These are phyloP conservation scores for Cardamine chenopodiifolia DNA, from an alignment of 345 rosid genomes.

Conservation along the genomic window DNA sequence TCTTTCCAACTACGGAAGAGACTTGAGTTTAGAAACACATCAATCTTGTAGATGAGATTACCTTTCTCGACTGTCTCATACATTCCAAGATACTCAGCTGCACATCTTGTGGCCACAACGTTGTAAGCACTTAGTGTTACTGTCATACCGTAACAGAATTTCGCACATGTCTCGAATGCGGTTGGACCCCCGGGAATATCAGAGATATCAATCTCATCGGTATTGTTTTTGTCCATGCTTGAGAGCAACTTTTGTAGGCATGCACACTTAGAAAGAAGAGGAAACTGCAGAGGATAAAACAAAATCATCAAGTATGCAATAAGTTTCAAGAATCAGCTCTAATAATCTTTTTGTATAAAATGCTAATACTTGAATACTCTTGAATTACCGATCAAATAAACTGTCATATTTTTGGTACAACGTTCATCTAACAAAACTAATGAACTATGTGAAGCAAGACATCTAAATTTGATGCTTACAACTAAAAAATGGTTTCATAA, in stretches of 20 bases:
- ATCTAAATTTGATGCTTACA: neutral
- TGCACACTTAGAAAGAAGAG: slow-evolving; percentile 78
- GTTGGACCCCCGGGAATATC: slow-evolving; percentile 79
- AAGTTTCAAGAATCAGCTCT: slow-evolving; percentile 15
- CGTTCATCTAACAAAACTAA: neutral
- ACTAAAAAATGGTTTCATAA: too few relatives aligned
- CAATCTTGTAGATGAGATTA: slow-evolving; percentile 77
- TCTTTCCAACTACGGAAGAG: slow-evolving; percentile 89
- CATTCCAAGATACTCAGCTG: slow-evolving; percentile 87
- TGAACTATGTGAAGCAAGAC: neutral
- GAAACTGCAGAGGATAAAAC: slow-evolving; percentile 59
- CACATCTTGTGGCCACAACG: slow-evolving; percentile 69
- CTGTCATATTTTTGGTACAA: too few relatives aligned
- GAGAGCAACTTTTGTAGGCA: slow-evolving; percentile 64
- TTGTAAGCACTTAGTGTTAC: slow-evolving; percentile 82
- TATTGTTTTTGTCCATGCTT: slow-evolving; percentile 47
- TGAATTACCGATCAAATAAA: too few relatives aligned
- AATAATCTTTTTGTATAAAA: neutral
- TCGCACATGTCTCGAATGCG: slow-evolving; percentile 83
- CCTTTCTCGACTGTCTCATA: slow-evolving; percentile 76
- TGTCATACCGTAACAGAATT: slow-evolving; percentile 83
- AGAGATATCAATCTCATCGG: slow-evolving; percentile 60
- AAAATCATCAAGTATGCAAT: slow-evolving; percentile 13
- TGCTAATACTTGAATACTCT: too few relatives aligned
- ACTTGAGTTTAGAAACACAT: slow-evolving; percentile 76